Percentiles rank a stretch among this genome's conserved stretches.
These are phyloP conservation scores for Monilinia fructigena DNA, from an alignment of 2,329 filamentous ascomycete species.

Conservation along the genomic window DNA sequence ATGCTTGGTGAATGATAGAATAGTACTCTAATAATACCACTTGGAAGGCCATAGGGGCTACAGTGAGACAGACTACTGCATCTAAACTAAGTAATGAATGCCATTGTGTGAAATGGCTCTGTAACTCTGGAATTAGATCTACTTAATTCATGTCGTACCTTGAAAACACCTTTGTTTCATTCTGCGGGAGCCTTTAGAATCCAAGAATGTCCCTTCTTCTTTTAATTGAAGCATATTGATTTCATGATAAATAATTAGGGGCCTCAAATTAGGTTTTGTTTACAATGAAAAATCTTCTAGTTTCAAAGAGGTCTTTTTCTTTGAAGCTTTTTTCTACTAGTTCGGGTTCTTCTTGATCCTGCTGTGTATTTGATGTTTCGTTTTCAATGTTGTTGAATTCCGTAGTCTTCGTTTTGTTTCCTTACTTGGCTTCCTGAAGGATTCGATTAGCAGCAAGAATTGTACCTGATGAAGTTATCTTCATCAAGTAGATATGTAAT, in stretches of 20 bases:
- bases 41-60: neutral
- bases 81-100: neutral
- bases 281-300: neutral
- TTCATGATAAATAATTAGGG: neutral
- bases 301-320: neutral
- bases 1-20: neutral
- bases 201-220: neutral
- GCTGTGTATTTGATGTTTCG: neutral
- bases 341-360: neutral
- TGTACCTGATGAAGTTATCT: neutral
- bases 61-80: neutral
- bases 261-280: neutral
- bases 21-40: neutral
- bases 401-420: neutral
- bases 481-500: neutral
- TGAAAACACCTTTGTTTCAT: neutral
- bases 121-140: neutral
- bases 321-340: neutral
- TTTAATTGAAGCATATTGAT: neutral
- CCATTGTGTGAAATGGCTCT: neutral
- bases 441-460: neutral
- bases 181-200: neutral
- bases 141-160: neutral
- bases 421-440: neutral
- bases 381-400: neutral